phyloP scores from a whole-genome alignment of 2,329 filamentous ascomycete genomes.

The Alternaria dauci region DNA sequence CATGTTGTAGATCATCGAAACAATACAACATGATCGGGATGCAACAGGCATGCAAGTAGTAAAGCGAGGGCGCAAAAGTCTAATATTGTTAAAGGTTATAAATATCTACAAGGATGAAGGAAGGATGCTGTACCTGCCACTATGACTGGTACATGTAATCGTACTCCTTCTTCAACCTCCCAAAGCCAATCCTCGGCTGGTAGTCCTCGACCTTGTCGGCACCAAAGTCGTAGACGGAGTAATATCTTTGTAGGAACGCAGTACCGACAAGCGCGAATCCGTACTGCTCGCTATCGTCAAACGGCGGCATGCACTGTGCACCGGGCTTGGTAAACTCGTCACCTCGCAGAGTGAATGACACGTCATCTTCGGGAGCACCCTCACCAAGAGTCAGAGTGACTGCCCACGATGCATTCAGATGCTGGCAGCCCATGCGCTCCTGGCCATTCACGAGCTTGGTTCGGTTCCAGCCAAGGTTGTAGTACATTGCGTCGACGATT shows the following conservation, averaged over 20 bases:
- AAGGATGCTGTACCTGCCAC: neutral
- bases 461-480: conserved; percentile 30
- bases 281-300: conserved; percentile 14
- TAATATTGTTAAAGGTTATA: neutral
- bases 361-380: conserved; percentile 15
- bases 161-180: conserved; percentile 30
- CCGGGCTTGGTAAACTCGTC: conserved; percentile 17
- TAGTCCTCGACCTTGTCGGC: conserved; percentile 22
- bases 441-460: conserved; percentile 18
- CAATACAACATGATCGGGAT: neutral
- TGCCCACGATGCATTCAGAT: conserved; percentile 30
- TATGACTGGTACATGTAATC: conserved; percentile 16
- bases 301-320: conserved; percentile 24
- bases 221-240: conserved; percentile 28
- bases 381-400: conserved; percentile 26
- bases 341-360: conserved; percentile 20
- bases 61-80: neutral
- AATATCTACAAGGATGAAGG: neutral
- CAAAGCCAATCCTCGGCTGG: conserved; percentile 27
- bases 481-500: conserved; percentile 24
- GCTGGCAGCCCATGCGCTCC: conserved; percentile 25
- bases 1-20: neutral
- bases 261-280: conserved; percentile 23
- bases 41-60: neutral
- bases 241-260: conserved; percentile 20